Conservation (phyloP, 495 filamentous ascomycete genomes). For the Platismatia glauca region DNA sequence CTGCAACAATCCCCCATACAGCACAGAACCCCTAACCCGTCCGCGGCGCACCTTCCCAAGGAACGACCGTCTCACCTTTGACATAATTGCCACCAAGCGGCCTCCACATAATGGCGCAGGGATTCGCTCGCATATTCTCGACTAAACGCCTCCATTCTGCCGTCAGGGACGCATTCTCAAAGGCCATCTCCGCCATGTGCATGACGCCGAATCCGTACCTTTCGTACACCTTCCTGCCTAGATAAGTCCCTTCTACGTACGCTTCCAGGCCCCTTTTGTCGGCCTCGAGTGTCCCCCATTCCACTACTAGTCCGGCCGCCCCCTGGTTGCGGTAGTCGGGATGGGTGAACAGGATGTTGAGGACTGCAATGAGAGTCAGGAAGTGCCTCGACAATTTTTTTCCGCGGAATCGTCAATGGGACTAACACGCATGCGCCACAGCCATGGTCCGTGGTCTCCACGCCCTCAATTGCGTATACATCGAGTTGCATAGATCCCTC, state of each 20-base stretch:
- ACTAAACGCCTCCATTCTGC: not conserved
- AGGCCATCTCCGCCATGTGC: not conserved
- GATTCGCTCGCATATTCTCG: not conserved
- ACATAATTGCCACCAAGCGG: not conserved
- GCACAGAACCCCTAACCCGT: no score
- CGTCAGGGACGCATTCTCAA: not conserved
- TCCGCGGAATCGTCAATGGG: no score
- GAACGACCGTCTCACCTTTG: not conserved
- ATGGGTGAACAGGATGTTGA: not conserved
- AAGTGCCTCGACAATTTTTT: no score
- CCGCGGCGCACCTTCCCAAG: not conserved
- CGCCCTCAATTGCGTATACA: not conserved
- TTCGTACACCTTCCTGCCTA: not conserved
- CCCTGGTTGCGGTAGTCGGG: not conserved
- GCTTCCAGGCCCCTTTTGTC: not conserved
- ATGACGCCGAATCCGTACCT: not conserved
- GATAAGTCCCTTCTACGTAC: not conserved
- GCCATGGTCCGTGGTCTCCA: not conserved
- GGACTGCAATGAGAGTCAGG: no score
- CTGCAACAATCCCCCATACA: no score
- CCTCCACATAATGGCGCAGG: not conserved
- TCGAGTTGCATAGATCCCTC: not conserved
- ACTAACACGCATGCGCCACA: not conserved
- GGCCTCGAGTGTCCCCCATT: not conserved
- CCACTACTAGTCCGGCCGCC: not conserved